These are phyloP conservation scores for Emmonsia crescens DNA, from an alignment of 2,329 filamentous ascomycete species.

Conservation along the genomic window DNA sequence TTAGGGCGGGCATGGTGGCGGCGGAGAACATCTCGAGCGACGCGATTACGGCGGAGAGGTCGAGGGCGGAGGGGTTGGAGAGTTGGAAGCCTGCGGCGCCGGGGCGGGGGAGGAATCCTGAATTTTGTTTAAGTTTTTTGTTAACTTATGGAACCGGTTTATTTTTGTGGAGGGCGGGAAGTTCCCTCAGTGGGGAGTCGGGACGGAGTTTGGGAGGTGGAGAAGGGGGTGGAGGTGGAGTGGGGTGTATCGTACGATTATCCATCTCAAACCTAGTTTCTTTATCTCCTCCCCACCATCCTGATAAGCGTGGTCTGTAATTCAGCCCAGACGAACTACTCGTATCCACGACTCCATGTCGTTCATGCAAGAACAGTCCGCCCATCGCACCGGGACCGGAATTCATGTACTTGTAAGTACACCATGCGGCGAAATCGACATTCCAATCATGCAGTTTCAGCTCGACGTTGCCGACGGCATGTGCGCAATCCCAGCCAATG, in stretches of 20 bases:
- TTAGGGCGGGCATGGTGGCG: constrained; percentile 57
- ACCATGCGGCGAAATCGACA: constrained; percentile 88
- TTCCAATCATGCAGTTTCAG: constrained; percentile 75
- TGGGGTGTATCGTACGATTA: constrained; percentile 39
- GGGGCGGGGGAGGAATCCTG: constrained; percentile 59
- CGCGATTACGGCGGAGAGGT: constrained; percentile 63
- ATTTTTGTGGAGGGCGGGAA: too few relatives aligned
- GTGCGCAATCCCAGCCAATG: constrained; percentile 81
- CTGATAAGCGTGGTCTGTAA: constrained; percentile 59
- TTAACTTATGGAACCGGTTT: neutral
- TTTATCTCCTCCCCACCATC: constrained; percentile 84
- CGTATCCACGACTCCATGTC: constrained; percentile 44
- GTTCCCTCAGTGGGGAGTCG: too few relatives aligned
- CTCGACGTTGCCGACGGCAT: constrained; percentile 75
- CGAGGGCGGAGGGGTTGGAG: constrained; percentile 72
- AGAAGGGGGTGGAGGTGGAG: neutral
- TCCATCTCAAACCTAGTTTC: constrained; percentile 70
- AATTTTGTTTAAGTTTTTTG: neutral
- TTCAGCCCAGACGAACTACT: constrained; percentile 16
- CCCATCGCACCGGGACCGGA: constrained; percentile 72
- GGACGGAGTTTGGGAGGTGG: too few relatives aligned
- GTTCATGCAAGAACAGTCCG: constrained; percentile 69
- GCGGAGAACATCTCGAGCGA: constrained; percentile 63
- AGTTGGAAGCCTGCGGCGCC: constrained; percentile 75
- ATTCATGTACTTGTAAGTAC: constrained; percentile 91